These are phyloP conservation scores for Entomophthora muscae DNA, from an alignment of 371 early-diverging fungal species.

Conservation along the genomic window DNA sequence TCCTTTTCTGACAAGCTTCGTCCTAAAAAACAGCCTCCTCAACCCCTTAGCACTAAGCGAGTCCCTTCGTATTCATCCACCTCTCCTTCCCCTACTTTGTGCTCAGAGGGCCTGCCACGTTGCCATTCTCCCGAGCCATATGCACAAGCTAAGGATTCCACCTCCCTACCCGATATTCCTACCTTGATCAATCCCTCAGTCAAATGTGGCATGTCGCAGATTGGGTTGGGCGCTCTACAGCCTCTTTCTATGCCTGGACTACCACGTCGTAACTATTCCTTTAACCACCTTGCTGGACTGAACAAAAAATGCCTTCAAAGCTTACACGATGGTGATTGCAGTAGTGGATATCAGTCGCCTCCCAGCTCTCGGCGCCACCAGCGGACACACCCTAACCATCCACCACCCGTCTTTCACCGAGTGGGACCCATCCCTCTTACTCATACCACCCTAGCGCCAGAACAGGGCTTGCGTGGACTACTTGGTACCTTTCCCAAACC, in stretches of 20 bases:
- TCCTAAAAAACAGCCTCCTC: neutral
- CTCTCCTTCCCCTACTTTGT: neutral
- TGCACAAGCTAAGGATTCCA: neutral
- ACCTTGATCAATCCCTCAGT: neutral
- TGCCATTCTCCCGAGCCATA: neutral
- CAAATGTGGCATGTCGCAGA: neutral
- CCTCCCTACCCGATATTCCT: neutral
- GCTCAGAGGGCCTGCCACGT: neutral
- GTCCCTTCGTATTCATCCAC: neutral
- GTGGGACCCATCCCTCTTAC: neutral
- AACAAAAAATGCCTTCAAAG: neutral
- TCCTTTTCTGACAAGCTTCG: conserved; percentile 2
- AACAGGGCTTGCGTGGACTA: neutral
- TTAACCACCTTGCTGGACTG: neutral
- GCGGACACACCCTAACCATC: neutral
- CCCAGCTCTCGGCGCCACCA: neutral
- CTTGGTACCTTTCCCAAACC: neutral
- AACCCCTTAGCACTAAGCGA: neutral
- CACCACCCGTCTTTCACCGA: neutral
- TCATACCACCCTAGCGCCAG: neutral
- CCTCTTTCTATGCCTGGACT: neutral
- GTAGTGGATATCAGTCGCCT: neutral
- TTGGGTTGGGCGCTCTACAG: neutral
- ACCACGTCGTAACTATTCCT: neutral
- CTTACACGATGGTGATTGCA: neutral